Base-by-base conservation (phyloP, 352 stramenopile genomes). In the Phytopythium boreale region DNA sequence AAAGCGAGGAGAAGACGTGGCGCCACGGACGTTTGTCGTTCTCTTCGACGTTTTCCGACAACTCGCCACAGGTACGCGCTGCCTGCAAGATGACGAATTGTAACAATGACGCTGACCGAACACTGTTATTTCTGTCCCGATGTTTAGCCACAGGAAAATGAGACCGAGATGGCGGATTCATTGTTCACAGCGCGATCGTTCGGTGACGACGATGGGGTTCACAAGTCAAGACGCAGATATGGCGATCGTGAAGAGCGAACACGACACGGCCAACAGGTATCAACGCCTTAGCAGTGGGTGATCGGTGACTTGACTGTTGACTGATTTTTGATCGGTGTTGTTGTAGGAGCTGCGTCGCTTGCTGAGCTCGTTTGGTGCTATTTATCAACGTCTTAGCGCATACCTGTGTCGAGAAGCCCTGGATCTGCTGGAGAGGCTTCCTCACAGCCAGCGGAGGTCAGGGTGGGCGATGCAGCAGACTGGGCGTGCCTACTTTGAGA, bases 401-500 rank as follows among this genome's bases (percentile, higher is more conserved):
- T 98, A 95, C 64, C 71, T 85, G 67, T 98, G 89, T 66, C 70
- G 67, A 52, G 84, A 96, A 72, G 88, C 94, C n/a, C 59, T 99
- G 36, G 69, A 94, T 51, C 71, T 98, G 61, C 87, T 98, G 20
- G 67, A 95, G 44, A 71, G 68, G 46, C 80, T 99, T 34, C 95
- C 95, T 41, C 61, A 71, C 2, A 65, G 72, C 19, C 97, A 99
- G 58, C 87, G 85, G 37, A 76, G 85, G 41, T 98, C 94, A n/a
- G 92, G 93, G 26, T 99, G 96, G 95, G 92, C 87, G 0, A 83
- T 97, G 58, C 91, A 99, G 62, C 95, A 98, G 72, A 84, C 98
- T 57, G 97, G 94, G 6, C 78, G 89, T 36, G 89, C 93, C n/a
- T 87, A 98, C 72, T 98, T 98, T 68, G 96, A 99, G 76, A 87